Evolutionary conservation across 345 rosid species (phyloP), one percentile per base, ranked within the genome.

Genomic region (Abelmoschus esculentus): DNA sequence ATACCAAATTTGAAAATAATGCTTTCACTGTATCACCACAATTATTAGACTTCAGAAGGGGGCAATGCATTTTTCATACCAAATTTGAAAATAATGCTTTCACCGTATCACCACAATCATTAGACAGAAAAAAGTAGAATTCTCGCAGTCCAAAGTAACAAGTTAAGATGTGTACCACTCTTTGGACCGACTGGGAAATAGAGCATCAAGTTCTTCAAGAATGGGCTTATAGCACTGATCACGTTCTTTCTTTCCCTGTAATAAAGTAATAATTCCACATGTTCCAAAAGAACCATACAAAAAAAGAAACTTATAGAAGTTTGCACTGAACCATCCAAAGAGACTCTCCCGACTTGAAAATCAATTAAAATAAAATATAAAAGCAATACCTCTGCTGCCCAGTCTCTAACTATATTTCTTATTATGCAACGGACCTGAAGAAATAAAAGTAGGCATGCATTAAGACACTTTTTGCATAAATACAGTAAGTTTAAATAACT

Each of bases 341-440:
- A 7, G 49, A 65, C 38, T 22, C 26, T 22, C 26, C 26, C 49
- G 69, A 67, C 31, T 46, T 42, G 6, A 55, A 75, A 74, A 65
- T 40, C 26, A 70, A 57, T 14, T 3, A 38, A 47, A 49, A 50
- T 53, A 73, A 42, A 62, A 40, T 7, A 70, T 11, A 28, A 64
- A 65, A 71, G 32, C 22, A 55, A 74, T 84, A 91, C 99, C 99
- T 95, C 99, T 58, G 83, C 90, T 59, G 96, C 98, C 99, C 98
- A 91, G 83, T 91, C 99, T 84, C 98, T 89, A 67, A 91, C 97
- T 62, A 95, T 85, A 83, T 95, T 91, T 79, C 99, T 84, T 80
- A 91, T 77, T 73, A 95, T 87, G 84, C 99, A 95, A 15, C 98
- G 96, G 63, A 95, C 99, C 99, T 95, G 88, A 52, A 66, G 68